Evolutionary conservation across 2,329 filamentous ascomycete species (phyloP), one percentile per base, ranked within the genome.

Genomic region (Amylocarpus encephaloides): DNA sequence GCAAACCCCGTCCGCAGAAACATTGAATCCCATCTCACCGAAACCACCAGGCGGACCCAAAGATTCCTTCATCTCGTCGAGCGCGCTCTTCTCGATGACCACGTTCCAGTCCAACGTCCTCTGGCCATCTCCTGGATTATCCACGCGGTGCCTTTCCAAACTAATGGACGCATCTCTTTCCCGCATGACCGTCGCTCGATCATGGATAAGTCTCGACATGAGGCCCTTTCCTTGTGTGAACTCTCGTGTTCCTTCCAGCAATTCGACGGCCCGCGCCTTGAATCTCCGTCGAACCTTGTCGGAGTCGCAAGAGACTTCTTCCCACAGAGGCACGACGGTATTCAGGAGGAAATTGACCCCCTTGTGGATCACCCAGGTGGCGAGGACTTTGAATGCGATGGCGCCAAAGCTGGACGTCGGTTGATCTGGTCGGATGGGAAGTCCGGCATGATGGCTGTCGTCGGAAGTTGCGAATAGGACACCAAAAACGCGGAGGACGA

Each of bases 21-120:
- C 46, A 47, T 48, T 38, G 33, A 54, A 54, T 15, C 52, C 52
- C 43, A 54, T 40, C 39, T 54, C 52, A 6, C 52, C 52, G 33
- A 54, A 54, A 6, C 49, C 52, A 6, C 52, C 52, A 13, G 49
- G 49, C 7, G 52, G 52, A 10, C 49, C 49, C 19, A 54, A 39
- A n/a, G 46, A 52, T 43, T 51, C 52, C 29, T 43, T 54, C 38
- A 54, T 52, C 43, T 54, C 52, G 35, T 52, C 34, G 1, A 54
- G 16, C n/a, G 52, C 52, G 13, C 30, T 35, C 22, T 45, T 41
- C 7, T 45, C 43, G 1, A 54, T 26, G 5, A 34, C 39, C 22
- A 54, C 41, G 26, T 50, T 41, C 52, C 52, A 54, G 29, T 49
- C 41, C 16, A 54, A 16, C 2, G 30, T 49, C 12, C 49, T 26